Base-by-base conservation (phyloP, 805 yeast genomes). In the Metschnikowia corniflorae region DNA sequence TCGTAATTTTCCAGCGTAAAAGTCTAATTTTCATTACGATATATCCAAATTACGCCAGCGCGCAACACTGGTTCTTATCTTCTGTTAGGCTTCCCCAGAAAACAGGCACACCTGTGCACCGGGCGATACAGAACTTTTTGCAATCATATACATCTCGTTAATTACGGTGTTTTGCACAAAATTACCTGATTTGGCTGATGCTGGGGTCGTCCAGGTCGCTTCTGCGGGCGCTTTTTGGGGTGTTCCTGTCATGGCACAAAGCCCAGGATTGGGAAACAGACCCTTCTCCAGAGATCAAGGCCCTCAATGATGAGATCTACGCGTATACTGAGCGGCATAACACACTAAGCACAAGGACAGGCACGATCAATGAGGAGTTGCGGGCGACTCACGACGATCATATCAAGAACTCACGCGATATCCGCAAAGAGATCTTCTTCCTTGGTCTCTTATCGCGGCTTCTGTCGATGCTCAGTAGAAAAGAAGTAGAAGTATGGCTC, bases 401-500 rank as follows among this genome's bases (percentile, higher is more conserved):
- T 24, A 55, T 71, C 9, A 38, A 51, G 22, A 57, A 60, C 7
- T 39, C 55, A 10, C 48, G 55, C 2, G 53, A 63, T 31, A 37
- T 60, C 6, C 39, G 51, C 6, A 57, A 58, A 28, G 75, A 73
- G 42, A 47, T 49, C 7, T 43, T 57, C 20, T 74, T 73, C 40
- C 40, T 73, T 16, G 65, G 63, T 30, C 50, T 68, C 1, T 56
- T 73, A n/a, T 50, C 46, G 2, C 52, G 52, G 20, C 43, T 71
- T 10, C 52, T 58, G 35, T 62, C 65, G 2, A 59, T 56, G 14
- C 53, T 68, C 4, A 42, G 47, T 5, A 51, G 49, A 18, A 50
- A 51, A 8, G 55, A 58, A 8, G 52, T 73, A 7, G 44, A 52
- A 16, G 53, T 62, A 26, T 81, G 86, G 85, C 61, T 75, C 31